Conservation (phyloP, 306 rosid genomes). For the Vicia faba region DNA sequence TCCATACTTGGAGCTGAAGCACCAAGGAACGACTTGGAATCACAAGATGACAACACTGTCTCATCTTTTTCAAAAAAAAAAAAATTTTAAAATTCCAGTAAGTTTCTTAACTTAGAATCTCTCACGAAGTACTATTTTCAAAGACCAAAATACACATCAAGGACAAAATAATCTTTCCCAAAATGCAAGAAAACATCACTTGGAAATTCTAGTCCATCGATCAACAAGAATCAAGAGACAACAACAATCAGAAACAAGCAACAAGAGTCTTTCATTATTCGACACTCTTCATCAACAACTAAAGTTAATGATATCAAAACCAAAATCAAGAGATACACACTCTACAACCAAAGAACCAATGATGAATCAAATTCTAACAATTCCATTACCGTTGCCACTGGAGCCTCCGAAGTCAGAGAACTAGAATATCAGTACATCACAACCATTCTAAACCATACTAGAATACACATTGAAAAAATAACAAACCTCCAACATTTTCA, state of each 20-base stretch:
- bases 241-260: slow-evolving; percentile 52
- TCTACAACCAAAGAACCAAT: slow-evolving; percentile 33
- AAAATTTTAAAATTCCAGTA: slow-evolving; percentile 62
- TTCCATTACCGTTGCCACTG: slow-evolving; percentile 29
- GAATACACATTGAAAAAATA: slow-evolving; percentile 35
- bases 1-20: too few relatives aligned
- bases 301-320: not conserved
- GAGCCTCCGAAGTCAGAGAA: slow-evolving; percentile 30
- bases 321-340: slow-evolving; percentile 49
- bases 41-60: too few relatives aligned
- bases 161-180: slow-evolving; percentile 33
- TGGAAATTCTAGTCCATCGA: slow-evolving; percentile 46
- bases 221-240: slow-evolving; percentile 53
- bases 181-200: slow-evolving; percentile 31
- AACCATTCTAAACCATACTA: slow-evolving; percentile 52
- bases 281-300: slow-evolving; percentile 43
- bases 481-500: slow-evolving; percentile 19
- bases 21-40: too few relatives aligned
- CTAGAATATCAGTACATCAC: slow-evolving; percentile 54
- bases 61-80: slow-evolving; percentile 30
- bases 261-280: slow-evolving; percentile 71
- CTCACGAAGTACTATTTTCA: slow-evolving; percentile 20
- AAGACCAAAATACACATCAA: slow-evolving; percentile 46
- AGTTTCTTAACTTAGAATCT: slow-evolving; percentile 26
- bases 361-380: slow-evolving; percentile 43